These are phyloP conservation scores for Wickerhamomyces canadensis DNA, from an alignment of 805 yeast genomes.

Conservation along the genomic window DNA sequence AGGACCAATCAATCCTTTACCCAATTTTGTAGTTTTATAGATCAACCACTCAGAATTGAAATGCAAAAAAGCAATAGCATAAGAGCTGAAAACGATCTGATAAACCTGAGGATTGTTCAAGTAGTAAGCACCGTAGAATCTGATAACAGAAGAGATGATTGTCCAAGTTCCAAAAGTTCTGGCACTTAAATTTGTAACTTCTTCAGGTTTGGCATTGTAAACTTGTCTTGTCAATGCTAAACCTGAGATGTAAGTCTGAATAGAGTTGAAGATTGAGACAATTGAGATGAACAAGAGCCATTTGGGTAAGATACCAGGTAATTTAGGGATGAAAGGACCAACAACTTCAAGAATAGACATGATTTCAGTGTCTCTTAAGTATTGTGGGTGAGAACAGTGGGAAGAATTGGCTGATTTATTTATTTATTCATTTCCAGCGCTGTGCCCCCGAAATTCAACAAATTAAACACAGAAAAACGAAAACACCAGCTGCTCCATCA, in stretches of 20 bases:
- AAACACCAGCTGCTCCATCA: no score
- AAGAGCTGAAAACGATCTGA: constrained; percentile 74
- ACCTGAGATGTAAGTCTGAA: constrained; percentile 78
- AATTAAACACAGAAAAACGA: no score
- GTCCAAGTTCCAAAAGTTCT: constrained; percentile 99
- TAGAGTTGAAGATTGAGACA: constrained; percentile 88
- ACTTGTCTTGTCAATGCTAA: constrained; percentile 72
- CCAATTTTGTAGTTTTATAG: constrained; percentile 74
- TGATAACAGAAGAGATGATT: constrained; percentile 71
- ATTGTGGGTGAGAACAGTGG: no score
- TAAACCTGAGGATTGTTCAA: constrained; percentile 65
- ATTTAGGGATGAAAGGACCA: constrained; percentile 31
- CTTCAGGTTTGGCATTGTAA: constrained; percentile 56
- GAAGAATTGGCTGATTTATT: no score
- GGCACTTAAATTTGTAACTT: constrained; percentile 72
- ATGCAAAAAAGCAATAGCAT: constrained; percentile 77
- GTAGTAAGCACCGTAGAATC: constrained; percentile 83
- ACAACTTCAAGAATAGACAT: constrained; percentile 28
- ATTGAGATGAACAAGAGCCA: constrained; percentile 78
- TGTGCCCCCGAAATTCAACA: no score
- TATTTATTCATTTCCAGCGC: no score
- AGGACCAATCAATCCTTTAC: constrained; percentile 88
- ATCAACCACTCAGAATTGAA: constrained; percentile 79
- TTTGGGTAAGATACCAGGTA: constrained; percentile 62
- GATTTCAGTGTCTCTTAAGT: constrained; percentile 16